Base-by-base conservation (phyloP, 2,329 filamentous ascomycete species). In the Beauveria australis region DNA sequence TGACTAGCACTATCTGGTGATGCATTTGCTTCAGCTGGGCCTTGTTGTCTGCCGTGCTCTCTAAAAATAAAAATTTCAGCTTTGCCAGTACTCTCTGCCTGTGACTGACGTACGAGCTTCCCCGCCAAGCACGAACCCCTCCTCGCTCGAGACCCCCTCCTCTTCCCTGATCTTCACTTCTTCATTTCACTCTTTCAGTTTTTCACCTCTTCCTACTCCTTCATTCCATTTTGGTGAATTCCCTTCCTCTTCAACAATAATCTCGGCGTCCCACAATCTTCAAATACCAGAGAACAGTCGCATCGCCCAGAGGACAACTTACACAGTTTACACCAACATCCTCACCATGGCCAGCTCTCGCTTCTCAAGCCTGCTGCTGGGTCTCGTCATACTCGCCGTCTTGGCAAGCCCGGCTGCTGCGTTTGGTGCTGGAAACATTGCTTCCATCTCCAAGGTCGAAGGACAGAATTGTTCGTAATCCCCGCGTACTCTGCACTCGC, bases 351-450 rank as follows among this genome's bases (percentile, higher is more conserved):
- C 78, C 66, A 73, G 74, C 64, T 69, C 77, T 65, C 80, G 76
- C 69, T 75, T 75, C 58, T 76, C 76, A 66, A 76, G 78, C 69
- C 73, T 83, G 67, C 69, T 85, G 63, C 69, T 85, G 73, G 81
- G 79, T 68, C 69, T 87, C 66, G 72, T 83, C 59, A 70, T 91
- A 65, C 76, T 93, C 66, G 78, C 92, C 67, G 76, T 84, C 66
- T 83, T 91, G 68, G 84, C 87, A 59, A 80, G 80, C 63, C 89
- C 89, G 19, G 83, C 84, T 41, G 79, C 88, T 66, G 91, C 89
- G 59, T 96, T 96, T 71, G 91, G 91, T 66, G 91, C 91, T 68
- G 92, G 92, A 64, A 95, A 95, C 74, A 94, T 96, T 72, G 90
- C 89, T 47, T 86, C 88, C 61, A 82, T 91, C 63, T 89, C 90